Base-by-base conservation (phyloP, 495 filamentous ascomycete species). In the Hypoxylon subgilvum region DNA sequence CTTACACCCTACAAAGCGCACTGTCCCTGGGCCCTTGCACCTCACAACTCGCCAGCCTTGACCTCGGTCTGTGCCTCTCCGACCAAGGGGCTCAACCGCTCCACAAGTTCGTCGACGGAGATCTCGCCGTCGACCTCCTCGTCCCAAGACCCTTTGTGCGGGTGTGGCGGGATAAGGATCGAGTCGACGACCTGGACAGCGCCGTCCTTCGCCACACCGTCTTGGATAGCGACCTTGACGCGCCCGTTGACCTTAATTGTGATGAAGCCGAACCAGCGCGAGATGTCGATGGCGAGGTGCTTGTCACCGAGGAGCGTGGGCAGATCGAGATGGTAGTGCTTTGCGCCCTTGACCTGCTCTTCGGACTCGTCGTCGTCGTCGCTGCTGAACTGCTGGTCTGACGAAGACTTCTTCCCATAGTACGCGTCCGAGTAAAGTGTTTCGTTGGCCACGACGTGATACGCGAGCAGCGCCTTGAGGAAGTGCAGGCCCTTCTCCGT, bases 371-470 rank as follows among this genome's bases (percentile, higher is more conserved):
- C 55, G 8, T 13, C 45, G 2, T 61, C 39, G 8, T 31, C 53
- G 1, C 52, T 40, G 4, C 34, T 27, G 23, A 27, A 27, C 4
- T 27, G 23, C 3, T 27, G 23, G 8, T 34, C 9, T 6, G 40
- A n/a, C 25, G 36, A 28, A 9, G 50, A 54, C 31, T 61, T 49
- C 7, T 31, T 38, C 8, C 79, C 77, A 70, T 91, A 90, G 64
- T 78, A 89, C 13, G 81, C 88, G 72, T 96, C 92, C 14, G 87
- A 88, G 70, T 96, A 96, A 2, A 97, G 72, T 1, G 89, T 92
- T 61, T 86, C 79, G 58, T 87, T 84, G 4, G 77, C 77, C 1
- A 91, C 87, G 57, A 92, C 71, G 66, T 95, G 90, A 70, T 95
- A 96, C 70, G 86, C 72, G 16, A 96, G 73, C 44, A 96, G 68